Evolutionary conservation across 495 filamentous ascomycete genomes (phyloP), one percentile per base, ranked within the genome.

Genomic region (Penicillium macrosclerotiorum): DNA sequence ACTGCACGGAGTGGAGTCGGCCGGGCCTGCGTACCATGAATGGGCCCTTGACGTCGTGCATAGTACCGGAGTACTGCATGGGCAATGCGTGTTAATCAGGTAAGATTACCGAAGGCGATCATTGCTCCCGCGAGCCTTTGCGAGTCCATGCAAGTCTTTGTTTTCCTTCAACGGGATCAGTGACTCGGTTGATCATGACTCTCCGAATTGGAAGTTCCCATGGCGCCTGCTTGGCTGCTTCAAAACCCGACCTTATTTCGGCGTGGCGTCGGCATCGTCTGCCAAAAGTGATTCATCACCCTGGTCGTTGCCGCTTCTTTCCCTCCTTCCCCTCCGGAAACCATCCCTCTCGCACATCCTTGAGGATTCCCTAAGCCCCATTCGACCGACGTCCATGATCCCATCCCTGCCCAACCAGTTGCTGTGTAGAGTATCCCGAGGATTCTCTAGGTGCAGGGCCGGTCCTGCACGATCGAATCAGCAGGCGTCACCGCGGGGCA

Each of bases 371-470:
- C 5, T 24, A 32, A 4, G 23, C 17, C 42, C 33, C 33, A 45
- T 41, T 41, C 37, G 37, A 27, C 13, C 24, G 19, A 30, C 37
- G 37, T 29, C 24, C 24, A 17, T 39, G 23, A 11, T 16, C 46
- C 13, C 26, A 17, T 25, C 14, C 25, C 29, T 34, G 26, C 33
- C 32, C 24, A 16, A 9, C 30, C 37, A 18, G 16, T 41, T 24
- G n/a, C 39, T 32, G 29, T 37, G 16, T 35, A 44, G 22, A 48
- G 45, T 48, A 41, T 55, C 43, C 44, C 41, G 45, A 42, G 26
- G 5, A 44, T 39, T 30, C 9, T 43, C 32, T 4, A 23, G 7
- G 12, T 17, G 22, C 27, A 17, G 32, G n/a, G 27, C 30, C 37
- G 7, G 24, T 9, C 20, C 12, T 9, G 4, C 24, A 17, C 12